These are phyloP conservation scores for Mycosphaerella sp. DNA, from an alignment of 2,329 filamentous ascomycete genomes.

Conservation along the genomic window DNA sequence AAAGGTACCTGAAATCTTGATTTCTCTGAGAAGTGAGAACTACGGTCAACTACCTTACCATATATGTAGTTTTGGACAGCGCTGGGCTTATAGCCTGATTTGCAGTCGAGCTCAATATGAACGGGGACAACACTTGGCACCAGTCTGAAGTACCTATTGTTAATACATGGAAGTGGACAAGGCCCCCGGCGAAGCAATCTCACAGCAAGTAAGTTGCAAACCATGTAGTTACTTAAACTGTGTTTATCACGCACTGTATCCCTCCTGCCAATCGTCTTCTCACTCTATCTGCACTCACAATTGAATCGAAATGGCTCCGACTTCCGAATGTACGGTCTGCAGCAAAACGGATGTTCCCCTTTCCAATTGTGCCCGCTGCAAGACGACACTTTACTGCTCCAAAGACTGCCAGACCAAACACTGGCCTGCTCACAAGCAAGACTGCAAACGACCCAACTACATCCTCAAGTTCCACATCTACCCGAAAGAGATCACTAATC, in stretches of 20 bases:
- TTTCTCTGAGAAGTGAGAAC: no score
- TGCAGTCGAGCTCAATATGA: no score
- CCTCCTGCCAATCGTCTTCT: not conserved
- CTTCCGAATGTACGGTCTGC: constrained; percentile 1
- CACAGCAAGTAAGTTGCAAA: not conserved
- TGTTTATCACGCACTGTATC: no score
- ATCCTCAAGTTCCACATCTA: constrained; percentile 23
- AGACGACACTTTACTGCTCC: constrained; percentile 9
- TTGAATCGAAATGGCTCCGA: not conserved
- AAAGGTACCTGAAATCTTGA: no score
- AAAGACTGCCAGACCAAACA: constrained; percentile 15
- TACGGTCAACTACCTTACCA: not conserved
- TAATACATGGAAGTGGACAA: not conserved
- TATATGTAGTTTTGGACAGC: no score
- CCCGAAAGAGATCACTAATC: constrained; percentile 17
- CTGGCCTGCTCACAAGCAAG: constrained; percentile 17
- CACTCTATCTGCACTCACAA: not conserved
- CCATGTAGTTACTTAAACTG: no score
- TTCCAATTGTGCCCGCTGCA: constrained; percentile 9
- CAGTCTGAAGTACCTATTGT: no score
- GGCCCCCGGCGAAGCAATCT: not conserved
- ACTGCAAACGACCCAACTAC: constrained; percentile 26
- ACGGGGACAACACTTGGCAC: no score
- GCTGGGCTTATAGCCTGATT: no score
- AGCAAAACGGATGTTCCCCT: constrained; percentile 1